Base-by-base conservation (phyloP, 805 yeast genomes). In the Candida coquimbonensis region DNA sequence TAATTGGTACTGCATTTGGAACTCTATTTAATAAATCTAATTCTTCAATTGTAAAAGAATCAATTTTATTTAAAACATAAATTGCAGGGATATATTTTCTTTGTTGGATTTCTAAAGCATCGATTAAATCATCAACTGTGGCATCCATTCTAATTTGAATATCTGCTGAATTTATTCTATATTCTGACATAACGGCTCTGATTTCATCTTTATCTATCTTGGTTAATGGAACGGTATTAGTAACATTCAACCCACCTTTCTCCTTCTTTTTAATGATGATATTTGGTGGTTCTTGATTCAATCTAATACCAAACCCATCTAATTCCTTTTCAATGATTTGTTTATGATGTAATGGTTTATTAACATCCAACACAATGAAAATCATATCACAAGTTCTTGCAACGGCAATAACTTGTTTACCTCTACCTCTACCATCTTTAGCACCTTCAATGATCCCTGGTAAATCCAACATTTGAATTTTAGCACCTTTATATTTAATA, bases 61-160 rank as follows among this genome's bases (percentile, higher is more conserved):
- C 99, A 60, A 93, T 91, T 69, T 93, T 93, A 75, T 93, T 93
- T 61, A 93, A 73, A 39, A 89, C 97, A 62, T 93, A 93, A 46
- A 93, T 73, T 1, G 96, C 98, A 3, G 99, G 99, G 54, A 93
- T 88, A 65, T 93, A 93, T 64, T 87, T 81, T 70, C 99, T 82
- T 58, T 87, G 80, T 47, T 85, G 83, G 5, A 85, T 90, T 69
- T 93, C 99, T 45, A 93, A 77, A 12, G 90, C 87, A 64, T 93
- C 99, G 57, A 93, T 93, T 56, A 93, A 72, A 61, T 93, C 99
- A 62, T 93, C 99, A 19, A 95, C 95, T 0, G 96, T 87, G 21
- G 99, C 99, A 65, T 93, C 99, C 64, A 98, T 90, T 62, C 99
- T 75, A 69, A 93, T 84, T 2, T 96, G 93, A 54, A 93, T 86